These are phyloP conservation scores for Phytophthora fragariae DNA, from an alignment of 352 stramenopile genomes.

Conservation along the genomic window DNA sequence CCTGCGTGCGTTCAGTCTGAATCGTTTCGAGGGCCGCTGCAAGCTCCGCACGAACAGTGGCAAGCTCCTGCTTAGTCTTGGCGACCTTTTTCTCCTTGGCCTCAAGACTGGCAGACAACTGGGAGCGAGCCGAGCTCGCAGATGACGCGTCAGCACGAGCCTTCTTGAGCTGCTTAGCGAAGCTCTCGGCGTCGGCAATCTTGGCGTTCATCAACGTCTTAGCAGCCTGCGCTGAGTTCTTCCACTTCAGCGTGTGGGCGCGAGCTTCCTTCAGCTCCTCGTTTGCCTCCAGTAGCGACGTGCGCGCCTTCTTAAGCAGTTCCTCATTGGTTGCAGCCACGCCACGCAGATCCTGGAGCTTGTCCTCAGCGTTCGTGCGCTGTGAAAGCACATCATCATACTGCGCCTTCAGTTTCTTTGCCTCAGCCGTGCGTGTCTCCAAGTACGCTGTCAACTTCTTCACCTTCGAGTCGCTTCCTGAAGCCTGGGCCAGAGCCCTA, in stretches of 20 bases:
- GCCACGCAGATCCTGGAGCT: constrained; percentile 55
- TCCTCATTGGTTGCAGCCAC: constrained; percentile 60
- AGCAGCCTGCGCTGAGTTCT: constrained; percentile 66
- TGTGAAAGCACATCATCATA: constrained; percentile 44
- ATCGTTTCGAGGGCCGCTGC: constrained; percentile 30
- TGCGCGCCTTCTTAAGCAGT: constrained; percentile 75
- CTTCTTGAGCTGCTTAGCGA: constrained; percentile 70
- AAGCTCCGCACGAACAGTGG: constrained; percentile 56
- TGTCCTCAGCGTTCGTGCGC: constrained; percentile 36
- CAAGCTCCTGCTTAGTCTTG: constrained; percentile 66
- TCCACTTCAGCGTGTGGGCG: constrained; percentile 76
- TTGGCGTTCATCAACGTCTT: constrained; percentile 75
- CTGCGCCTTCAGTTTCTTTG: constrained; percentile 44
- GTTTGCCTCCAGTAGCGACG: constrained; percentile 71
- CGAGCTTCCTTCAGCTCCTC: constrained; percentile 81
- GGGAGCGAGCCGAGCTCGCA: constrained; percentile 53
- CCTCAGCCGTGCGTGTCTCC: constrained; percentile 39
- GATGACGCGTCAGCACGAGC: constrained; percentile 53
- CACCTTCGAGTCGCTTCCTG: constrained; percentile 37
- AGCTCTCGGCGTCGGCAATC: constrained; percentile 68
- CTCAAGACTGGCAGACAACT: constrained; percentile 62
- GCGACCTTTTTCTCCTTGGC: constrained; percentile 77
- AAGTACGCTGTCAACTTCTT: constrained; percentile 51
- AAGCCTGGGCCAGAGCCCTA: constrained; percentile 42
- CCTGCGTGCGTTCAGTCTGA: constrained; percentile 35